Conservation (phyloP, 148 eudicot species). For the Dianthus caryophyllus region DNA sequence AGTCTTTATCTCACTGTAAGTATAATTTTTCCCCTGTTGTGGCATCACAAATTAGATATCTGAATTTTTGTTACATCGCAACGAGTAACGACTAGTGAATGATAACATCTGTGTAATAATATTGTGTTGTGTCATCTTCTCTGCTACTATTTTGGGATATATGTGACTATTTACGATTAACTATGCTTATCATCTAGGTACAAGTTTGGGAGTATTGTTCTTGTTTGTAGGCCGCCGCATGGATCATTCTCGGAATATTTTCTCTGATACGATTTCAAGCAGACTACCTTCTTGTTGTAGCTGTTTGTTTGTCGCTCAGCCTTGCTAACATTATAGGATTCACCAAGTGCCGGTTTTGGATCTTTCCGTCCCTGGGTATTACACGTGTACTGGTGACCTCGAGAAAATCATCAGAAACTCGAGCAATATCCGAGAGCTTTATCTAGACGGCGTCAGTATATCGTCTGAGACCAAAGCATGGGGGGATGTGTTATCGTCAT, state of each 20-base stretch:
- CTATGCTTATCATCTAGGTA: neutral
- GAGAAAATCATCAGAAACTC: no score
- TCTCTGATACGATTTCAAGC: slow-evolving; percentile 95
- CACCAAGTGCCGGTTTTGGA: slow-evolving; percentile 60
- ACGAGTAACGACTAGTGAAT: no score
- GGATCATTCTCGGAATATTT: slow-evolving; percentile 81
- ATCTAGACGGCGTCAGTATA: no score
- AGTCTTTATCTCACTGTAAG: slow-evolving; percentile 89
- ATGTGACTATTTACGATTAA: neutral
- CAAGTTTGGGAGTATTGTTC: slow-evolving; percentile 11
- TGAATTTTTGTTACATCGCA: no score
- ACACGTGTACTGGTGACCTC: no score
- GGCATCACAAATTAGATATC: neutral
- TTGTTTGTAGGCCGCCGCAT: slow-evolving; percentile 66
- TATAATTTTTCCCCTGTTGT: slow-evolving; percentile 4
- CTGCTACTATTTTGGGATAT: neutral
- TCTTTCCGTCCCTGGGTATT: no score
- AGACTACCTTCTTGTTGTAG: slow-evolving; percentile 90
- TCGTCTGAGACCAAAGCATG: no score
- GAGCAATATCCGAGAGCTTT: no score
- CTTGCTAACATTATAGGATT: slow-evolving; percentile 91
- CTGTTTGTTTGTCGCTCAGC: slow-evolving; percentile 92
- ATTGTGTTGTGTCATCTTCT: neutral
- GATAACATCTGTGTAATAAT: no score
- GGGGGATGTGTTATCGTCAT: no score